These are phyloP conservation scores for Dioszegia hungarica DNA, from an alignment of 768 basidiomycete genomes.

Conservation along the genomic window DNA sequence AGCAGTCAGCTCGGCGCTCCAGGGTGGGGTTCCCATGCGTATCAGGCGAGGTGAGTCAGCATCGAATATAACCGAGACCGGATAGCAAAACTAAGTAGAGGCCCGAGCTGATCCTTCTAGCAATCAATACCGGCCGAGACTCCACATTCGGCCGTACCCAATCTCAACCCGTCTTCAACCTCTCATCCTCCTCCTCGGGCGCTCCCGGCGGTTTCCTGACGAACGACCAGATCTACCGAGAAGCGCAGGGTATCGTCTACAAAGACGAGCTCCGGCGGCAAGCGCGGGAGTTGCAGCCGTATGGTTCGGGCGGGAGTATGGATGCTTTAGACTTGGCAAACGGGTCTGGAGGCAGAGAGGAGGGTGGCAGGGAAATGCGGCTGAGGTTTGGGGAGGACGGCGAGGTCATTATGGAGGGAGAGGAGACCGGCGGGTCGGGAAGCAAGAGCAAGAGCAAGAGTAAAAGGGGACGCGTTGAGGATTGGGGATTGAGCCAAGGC, in stretches of 20 bases:
- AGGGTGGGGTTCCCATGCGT: too few relatives aligned
- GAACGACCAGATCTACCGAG: not conserved
- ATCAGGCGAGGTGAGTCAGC: too few relatives aligned
- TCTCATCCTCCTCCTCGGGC: constrained; percentile 12
- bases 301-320: constrained; percentile 5
- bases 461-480: too few relatives aligned
- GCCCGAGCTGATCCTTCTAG: not conserved
- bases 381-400: constrained; percentile 16
- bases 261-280: constrained; percentile 7
- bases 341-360: not conserved
- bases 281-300: constrained; percentile 14
- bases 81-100: too few relatives aligned
- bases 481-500: constrained; percentile 9
- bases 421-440: not conserved
- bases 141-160: constrained; percentile 25
- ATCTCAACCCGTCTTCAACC: constrained; percentile 15
- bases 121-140: not conserved
- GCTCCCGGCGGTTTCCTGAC: constrained; percentile 14
- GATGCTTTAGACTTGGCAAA: constrained; percentile 3
- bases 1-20: too few relatives aligned
- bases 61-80: too few relatives aligned
- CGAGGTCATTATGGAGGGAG: constrained; percentile 18
- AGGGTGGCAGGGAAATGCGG: not conserved
- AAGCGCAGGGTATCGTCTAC: constrained; percentile 6
- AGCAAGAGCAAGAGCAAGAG: not conserved